Evolutionary conservation across 208 protist species (phyloP), one percentile per base, ranked within the genome.

Genomic region (Acanthamoeba lenticulata): DNA sequence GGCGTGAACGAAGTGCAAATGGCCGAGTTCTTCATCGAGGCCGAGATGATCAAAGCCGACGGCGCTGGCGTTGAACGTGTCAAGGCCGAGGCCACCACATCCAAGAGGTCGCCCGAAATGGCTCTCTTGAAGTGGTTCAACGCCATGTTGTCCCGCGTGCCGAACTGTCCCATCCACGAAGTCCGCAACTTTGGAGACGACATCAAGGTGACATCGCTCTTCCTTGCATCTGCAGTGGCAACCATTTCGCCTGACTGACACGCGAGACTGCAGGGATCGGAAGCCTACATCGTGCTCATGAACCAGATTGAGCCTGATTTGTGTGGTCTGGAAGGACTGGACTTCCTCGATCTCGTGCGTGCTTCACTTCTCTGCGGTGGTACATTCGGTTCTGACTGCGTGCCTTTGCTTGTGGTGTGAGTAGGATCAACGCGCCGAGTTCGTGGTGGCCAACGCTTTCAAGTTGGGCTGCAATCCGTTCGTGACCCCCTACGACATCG

Each of bases 181-280:
- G 45, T 88, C 32, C 79, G 45, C 27, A 88, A 88, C 45, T 88
- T 88, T 60, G 79, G 79, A 57, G 79, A 88, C 0, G 79, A 88
- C 47, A 88, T 88, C 79, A 88, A 88, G 79, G 79, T 88, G 15
- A 47, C 40, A 0, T 36, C 1, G 32, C 65, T 40, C 60, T 42
- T 74, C n/a, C n/a, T 36, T n/a, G 7, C 11, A 9, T 29, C 55
- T 29, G n/a, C n/a, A n/a, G n/a, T n/a, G n/a, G n/a, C n/a, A n/a
- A n/a, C n/a, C n/a, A n/a, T n/a, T n/a, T n/a, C n/a, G n/a, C n/a
- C n/a, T n/a, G n/a, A n/a, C n/a, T n/a, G 21, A 0, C 55, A 21
- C 55, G 11, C 21, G 55, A 15, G 15, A 19, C 9, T 52, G 47
- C 79, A 88, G 79, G 79, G 36, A 3, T 52, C 79, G 32, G 47